A percentile compares a stretch with the other conserved stretches of the same genome.
Conservation (phyloP, 2,329 filamentous ascomycete species). For the Keithomyces neogunnii region DNA sequence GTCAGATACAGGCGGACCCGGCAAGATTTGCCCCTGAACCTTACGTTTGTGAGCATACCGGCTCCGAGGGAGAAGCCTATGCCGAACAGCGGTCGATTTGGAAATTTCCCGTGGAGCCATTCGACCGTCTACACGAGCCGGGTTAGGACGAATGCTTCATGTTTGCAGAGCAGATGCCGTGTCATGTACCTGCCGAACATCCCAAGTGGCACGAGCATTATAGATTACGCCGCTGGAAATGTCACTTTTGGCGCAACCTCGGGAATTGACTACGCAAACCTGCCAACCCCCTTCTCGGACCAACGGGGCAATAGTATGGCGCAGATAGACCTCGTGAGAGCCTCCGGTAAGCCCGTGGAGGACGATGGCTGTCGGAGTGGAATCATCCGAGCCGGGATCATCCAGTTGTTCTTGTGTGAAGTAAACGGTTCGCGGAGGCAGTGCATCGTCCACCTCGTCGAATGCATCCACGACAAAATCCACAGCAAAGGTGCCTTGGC, state of each 20-base stretch:
- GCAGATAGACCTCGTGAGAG: conserved; percentile 83
- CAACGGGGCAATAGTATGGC: conserved; percentile 74
- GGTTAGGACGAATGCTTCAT: too few species aligned
- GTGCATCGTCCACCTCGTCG: conserved; percentile 44
- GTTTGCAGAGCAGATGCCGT: not conserved
- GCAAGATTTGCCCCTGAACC: conserved; percentile 20
- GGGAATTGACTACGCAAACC: conserved; percentile 80
- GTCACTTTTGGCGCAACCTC: conserved; percentile 81
- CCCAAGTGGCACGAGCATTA: conserved; percentile 93
- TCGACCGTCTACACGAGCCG: conserved; percentile 42
- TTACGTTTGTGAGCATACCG: conserved; percentile 89
- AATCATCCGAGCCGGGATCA: conserved; percentile 59
- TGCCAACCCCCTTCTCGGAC: conserved; percentile 69
- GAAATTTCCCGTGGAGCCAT: conserved; percentile 69
- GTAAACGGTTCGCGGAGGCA: conserved; percentile 73
- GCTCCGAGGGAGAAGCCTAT: conserved; percentile 90
- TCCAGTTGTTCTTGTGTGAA: conserved; percentile 63
- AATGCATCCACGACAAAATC: conserved; percentile 66
- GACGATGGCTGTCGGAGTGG: conserved; percentile 79
- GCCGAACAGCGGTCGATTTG: conserved; percentile 80
- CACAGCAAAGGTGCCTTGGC: conserved; percentile 75
- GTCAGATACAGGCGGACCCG: too few species aligned
- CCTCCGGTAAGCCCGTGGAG: conserved; percentile 88
- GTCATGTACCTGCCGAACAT: conserved; percentile 59
- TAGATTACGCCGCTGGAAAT: conserved; percentile 85